phyloP scores from a whole-genome alignment of 2,329 filamentous ascomycete genomes.

The Teratosphaeria zuluensis region DNA sequence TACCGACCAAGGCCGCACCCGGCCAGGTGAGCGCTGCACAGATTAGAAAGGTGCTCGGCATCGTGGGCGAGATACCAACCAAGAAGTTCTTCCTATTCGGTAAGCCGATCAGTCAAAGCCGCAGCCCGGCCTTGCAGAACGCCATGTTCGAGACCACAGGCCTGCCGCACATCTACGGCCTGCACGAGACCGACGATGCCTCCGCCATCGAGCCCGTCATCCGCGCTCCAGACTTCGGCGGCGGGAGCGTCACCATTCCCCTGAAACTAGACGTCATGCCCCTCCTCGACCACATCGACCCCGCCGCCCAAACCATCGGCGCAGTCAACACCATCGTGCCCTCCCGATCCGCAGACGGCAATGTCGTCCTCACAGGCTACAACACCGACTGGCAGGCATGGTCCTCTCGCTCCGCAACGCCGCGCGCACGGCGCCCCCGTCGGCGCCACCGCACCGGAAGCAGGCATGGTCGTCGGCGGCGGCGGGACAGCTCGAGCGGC shows the following conservation, averaged over 20 bases:
- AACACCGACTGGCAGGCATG: constrained; percentile 98
- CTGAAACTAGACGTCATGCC: constrained; percentile 82
- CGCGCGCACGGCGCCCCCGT: constrained; percentile 38
- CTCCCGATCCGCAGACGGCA: constrained; percentile 25
- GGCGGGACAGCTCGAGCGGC: constrained; percentile 89
- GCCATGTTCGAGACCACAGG: constrained; percentile 66
- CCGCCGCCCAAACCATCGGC: constrained; percentile 72
- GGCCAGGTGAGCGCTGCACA: constrained; percentile 86
- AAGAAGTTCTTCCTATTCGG: constrained; percentile 83
- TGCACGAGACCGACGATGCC: constrained; percentile 62
- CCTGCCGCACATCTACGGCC: constrained; percentile 72
- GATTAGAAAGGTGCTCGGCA: constrained; percentile 66
- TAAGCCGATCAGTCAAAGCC: constrained; percentile 69
- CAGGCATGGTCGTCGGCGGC: constrained; percentile 76
- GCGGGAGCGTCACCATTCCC: constrained; percentile 91
- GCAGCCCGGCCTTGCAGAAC: constrained; percentile 86
- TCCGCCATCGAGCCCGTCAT: constrained; percentile 58
- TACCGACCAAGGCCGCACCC: constrained; percentile 90
- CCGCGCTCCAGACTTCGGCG: constrained; percentile 66
- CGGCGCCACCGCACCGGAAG: constrained; percentile 19
- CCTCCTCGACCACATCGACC: constrained; percentile 68
- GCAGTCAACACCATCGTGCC: constrained; percentile 91
- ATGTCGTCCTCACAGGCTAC: constrained; percentile 57
- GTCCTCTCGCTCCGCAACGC: constrained; percentile 63
- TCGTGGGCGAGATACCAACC: constrained; percentile 68